Evolutionary conservation across 2,329 filamentous ascomycete genomes (phyloP).

Genomic region (Trichoderma lentiforme): DNA sequence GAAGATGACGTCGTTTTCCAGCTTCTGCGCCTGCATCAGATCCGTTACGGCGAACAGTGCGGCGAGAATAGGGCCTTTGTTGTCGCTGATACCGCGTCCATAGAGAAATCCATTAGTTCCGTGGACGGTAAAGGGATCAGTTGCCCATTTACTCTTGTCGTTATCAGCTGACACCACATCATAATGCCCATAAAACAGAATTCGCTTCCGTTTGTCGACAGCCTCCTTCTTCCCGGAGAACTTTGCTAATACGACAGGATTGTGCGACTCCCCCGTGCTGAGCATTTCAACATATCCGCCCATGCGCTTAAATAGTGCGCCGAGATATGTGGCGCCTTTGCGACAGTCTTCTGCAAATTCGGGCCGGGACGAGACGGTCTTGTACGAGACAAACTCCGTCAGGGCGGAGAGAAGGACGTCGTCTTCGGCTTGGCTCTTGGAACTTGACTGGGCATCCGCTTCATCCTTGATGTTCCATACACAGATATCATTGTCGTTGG

Average conservation of each 20-base stretch:
- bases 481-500: conserved; percentile 84
- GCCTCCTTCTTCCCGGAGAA: conserved; percentile 74
- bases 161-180: conserved; percentile 91
- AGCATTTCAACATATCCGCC: conserved; percentile 88
- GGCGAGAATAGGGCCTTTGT: conserved; percentile 93
- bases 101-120: conserved; percentile 92
- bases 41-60: conserved; percentile 93
- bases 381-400: conserved; percentile 83
- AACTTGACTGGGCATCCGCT: conserved; percentile 28
- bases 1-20: conserved; percentile 88
- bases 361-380: conserved; percentile 82
- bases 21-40: conserved; percentile 74
- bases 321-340: conserved; percentile 85
- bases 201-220: conserved; percentile 69
- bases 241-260: conserved; percentile 88
- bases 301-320: conserved; percentile 85
- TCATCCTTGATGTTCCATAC: conserved; percentile 72
- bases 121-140: conserved; percentile 84
- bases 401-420: conserved; percentile 68
- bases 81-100: conserved; percentile 93
- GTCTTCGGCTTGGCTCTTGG: conserved; percentile 36
- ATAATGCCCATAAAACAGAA: conserved; percentile 97
- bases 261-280: conserved; percentile 73
- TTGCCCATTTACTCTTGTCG: conserved; percentile 76
- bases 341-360: conserved; percentile 90